Base-by-base conservation (phyloP, 345 rosid species). In the Mercurialis annua region DNA sequence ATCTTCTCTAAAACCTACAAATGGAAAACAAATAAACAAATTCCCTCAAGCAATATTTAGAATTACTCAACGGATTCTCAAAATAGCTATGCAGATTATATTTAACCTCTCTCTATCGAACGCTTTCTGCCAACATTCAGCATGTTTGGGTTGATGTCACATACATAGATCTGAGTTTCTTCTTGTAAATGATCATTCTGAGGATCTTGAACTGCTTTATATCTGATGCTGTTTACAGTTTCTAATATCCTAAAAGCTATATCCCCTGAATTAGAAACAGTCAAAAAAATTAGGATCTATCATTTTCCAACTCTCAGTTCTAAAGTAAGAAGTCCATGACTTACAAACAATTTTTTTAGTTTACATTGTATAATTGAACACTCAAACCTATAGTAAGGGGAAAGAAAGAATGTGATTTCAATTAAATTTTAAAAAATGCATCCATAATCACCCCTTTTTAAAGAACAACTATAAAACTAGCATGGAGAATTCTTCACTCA, bases 131-230 rank as follows among this genome's bases (percentile, higher is more conserved):
- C 96, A 78, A 94, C 87, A 62, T 77, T 82, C 71, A 94, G 75
- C 99, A 94, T 94, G 81, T 91, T 85, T 33, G 90, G 89, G 69
- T 94, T 94, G 76, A 90, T 87, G 76, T 94, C 99, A 75, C 99
- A 94, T 7, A 94, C 83, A 65, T 83, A 84, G 74, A 94, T 89
- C 76, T 67, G 81, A 67, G 95, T 91, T 77, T 89, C 95, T 73
- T 91, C 97, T 51, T 60, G 87, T 42, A 78, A 80, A 52, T 75
- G 76, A 75, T 93, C 90, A 55, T 79, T 75, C 51, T 76, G 18
- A 47, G 80, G 81, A 81, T 90, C 87, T 73, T 65, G 82, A 54
- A 78, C 43, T 18, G 92, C 95, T 74, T 87, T 90, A 67, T 73
- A 71, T 62, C 72, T 86, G 52, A 81, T 79, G 73, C 86, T 83